Conservation (phyloP, 2,329 filamentous ascomycete genomes). For the Colletotrichum agaves region DNA sequence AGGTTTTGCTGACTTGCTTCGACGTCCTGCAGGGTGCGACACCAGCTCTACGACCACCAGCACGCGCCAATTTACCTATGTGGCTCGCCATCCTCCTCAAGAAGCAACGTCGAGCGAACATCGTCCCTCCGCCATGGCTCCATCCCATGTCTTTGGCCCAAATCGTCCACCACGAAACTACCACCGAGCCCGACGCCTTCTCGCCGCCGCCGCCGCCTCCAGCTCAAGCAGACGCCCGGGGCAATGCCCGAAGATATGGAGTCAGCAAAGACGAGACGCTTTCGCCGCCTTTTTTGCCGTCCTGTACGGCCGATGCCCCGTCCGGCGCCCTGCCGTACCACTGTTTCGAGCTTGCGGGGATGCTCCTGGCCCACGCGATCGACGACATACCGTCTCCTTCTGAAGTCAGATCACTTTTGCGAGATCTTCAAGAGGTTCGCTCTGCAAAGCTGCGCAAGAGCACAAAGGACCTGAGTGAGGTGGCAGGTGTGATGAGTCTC, state of each 20-base stretch:
- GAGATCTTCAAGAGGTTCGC: conserved; percentile 87
- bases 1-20: background rate
- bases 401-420: conserved; percentile 77
- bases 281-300: conserved; percentile 81
- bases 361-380: conserved; percentile 83
- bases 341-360: conserved; percentile 91
- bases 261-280: conserved; percentile 46
- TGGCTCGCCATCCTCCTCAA: conserved; percentile 97
- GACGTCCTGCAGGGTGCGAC: conserved; percentile 74
- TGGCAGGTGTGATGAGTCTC: conserved; percentile 75
- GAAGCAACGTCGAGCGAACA: conserved; percentile 92
- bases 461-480: conserved; percentile 76
- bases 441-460: conserved; percentile 88
- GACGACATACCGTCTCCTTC: conserved; percentile 84
- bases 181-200: conserved; percentile 76
- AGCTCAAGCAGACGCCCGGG: conserved; percentile 58
- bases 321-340: conserved; percentile 86
- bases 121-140: conserved; percentile 91
- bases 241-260: conserved; percentile 52
- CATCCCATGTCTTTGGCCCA: conserved; percentile 77
- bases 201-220: conserved; percentile 79
- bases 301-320: conserved; percentile 76
- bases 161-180: conserved; percentile 85
- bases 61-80: conserved; percentile 82
- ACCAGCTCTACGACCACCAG: conserved; percentile 80